Conservation (phyloP, 1,139 yeast genomes). For the Pichia sp. region DNA sequence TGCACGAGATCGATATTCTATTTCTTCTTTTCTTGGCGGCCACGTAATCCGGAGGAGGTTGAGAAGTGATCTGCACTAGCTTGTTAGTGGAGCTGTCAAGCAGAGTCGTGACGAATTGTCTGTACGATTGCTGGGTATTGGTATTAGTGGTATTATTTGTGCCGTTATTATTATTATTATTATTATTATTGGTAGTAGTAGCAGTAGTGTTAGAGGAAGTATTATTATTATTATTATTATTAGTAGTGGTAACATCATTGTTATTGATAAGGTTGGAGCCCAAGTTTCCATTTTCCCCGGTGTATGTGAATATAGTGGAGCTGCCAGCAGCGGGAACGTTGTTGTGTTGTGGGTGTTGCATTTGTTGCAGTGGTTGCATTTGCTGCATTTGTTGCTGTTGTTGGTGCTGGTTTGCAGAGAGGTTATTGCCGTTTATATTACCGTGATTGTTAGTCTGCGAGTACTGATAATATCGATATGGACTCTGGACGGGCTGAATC, state of each 20-base stretch:
- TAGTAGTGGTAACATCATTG: no score
- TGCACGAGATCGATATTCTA: conserved; percentile 31
- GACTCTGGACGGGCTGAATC: no score
- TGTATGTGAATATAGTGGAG: no score
- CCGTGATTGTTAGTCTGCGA: no score
- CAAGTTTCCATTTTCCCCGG: no score
- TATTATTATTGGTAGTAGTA: not conserved
- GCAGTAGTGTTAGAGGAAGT: no score
- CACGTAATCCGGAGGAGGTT: conserved; percentile 19
- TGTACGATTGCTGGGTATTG: conserved; percentile 4
- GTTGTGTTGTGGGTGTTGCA: not conserved
- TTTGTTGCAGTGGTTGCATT: not conserved
- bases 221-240: no score
- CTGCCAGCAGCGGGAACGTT: no score
- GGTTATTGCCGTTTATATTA: no score
- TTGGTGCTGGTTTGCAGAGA: no score
- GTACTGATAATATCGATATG: no score
- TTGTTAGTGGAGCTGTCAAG: conserved; percentile 20
- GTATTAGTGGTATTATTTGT: not conserved
- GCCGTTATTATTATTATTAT: not conserved
- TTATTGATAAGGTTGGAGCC: no score
- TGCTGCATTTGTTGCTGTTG: conserved; percentile 21
- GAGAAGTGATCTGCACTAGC: conserved; percentile 23
- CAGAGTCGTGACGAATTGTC: conserved; percentile 16
- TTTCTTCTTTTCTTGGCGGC: conserved; percentile 29